Conservation (phyloP, 176 grass and related monocot species). For the Triticum dicoccoides region DNA sequence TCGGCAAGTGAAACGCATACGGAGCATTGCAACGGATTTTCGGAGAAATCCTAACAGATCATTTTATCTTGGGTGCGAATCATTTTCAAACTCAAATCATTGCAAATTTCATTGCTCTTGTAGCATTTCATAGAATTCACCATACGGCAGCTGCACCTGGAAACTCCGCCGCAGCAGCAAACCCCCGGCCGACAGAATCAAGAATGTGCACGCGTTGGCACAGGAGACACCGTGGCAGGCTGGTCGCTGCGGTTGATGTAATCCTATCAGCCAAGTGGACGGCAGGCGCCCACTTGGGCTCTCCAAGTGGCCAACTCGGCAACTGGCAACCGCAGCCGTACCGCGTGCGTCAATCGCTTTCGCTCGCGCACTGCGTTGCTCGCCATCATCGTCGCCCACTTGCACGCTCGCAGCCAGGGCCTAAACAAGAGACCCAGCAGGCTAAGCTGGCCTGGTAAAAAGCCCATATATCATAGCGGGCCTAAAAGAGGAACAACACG, state of each 20-base stretch:
- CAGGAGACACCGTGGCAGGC: not conserved
- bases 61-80: too few species aligned
- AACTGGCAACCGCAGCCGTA: not conserved
- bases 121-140: not conserved
- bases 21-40: too few species aligned
- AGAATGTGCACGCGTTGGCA: not conserved
- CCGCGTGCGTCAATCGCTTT: not conserved
- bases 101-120: too few species aligned
- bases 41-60: too few species aligned
- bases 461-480: not conserved
- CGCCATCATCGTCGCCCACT: not conserved
- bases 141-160: not conserved
- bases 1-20: too few species aligned
- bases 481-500: not conserved
- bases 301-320: constrained; percentile 8
- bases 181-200: not conserved
- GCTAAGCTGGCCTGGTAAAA: not conserved
- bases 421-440: too few species aligned
- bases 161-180: too few species aligned
- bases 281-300: not conserved
- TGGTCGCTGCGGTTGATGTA: not conserved
- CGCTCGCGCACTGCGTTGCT: not conserved
- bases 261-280: not conserved
- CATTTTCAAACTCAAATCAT: too few species aligned
- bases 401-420: not conserved